phyloP scores from a whole-genome alignment of 352 stramenopile species.

The Phytopythium vexans region DNA sequence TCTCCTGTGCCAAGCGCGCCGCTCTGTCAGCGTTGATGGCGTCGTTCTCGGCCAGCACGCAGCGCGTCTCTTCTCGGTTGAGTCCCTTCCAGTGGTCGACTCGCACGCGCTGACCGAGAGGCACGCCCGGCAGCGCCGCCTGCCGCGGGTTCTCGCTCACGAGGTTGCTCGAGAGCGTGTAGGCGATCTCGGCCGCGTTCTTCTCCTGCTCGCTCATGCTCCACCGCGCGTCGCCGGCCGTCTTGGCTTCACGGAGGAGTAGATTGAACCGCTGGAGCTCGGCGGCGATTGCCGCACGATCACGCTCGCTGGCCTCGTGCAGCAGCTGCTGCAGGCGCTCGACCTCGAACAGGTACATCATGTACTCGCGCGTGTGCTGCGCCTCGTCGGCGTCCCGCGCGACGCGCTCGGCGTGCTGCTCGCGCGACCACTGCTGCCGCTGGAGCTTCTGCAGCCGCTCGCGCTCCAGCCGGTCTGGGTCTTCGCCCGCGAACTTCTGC shows the following conservation, averaged over 20 bases:
- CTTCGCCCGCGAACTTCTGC: constrained; percentile 73
- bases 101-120: constrained; percentile 53
- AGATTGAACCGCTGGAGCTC: constrained; percentile 62
- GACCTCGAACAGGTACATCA: constrained; percentile 49
- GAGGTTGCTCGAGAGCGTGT: constrained; percentile 54
- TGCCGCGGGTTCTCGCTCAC: constrained; percentile 71
- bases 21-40: constrained; percentile 51
- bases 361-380: constrained; percentile 36
- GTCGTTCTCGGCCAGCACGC: constrained; percentile 57
- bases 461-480: constrained; percentile 48
- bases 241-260: constrained; percentile 39
- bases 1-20: constrained; percentile 28
- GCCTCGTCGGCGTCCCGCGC: constrained; percentile 36
- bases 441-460: constrained; percentile 64
- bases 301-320: constrained; percentile 47
- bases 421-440: constrained; percentile 60
- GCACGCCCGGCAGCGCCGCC: constrained; percentile 30
- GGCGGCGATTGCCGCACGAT: constrained; percentile 37
- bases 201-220: constrained; percentile 42
- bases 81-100: constrained; percentile 83
- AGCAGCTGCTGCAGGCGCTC: constrained; percentile 53
- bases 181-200: constrained; percentile 56
- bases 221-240: constrained; percentile 27
- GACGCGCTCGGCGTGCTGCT: constrained; percentile 50
- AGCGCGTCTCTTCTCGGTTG: constrained; percentile 52